Evolutionary conservation across 352 stramenopile genomes (phyloP), one percentile per base, ranked within the genome.

Genomic region (Nothophytophthora sp.): DNA sequence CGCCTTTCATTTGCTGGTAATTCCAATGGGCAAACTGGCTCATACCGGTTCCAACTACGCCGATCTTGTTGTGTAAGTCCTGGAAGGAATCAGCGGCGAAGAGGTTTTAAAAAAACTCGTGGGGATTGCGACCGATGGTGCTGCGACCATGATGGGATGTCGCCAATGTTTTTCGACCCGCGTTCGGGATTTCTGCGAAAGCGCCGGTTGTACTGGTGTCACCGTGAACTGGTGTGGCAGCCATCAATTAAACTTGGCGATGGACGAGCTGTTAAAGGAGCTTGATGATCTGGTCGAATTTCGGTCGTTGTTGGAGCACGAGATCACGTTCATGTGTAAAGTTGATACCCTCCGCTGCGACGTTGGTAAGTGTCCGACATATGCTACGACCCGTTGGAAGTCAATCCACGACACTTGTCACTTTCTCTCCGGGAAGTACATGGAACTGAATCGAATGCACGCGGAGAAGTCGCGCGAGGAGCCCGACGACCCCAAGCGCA

Each of bases 391-490:
- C 4, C 29, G 49, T 3, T 57, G 38, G 49, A 39, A 57, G 22
- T 57, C 49, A 3, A 50, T 57, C 11, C 29, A 50, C n/a, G 39
- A 29, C 16, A 19, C 38, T 3, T 57, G 49, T 30, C 38, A 57
- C 10, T 57, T 57, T 35, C 49, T 57, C 9, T 3, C 12, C 13
- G 15, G 8, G 2, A 35, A 57, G 22, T 57, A 36, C 23, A 13
- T 11, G 27, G 20, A 5, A 9, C 5, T 53, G 2, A 8, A 25
- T 5, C 9, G 16, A 15, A 4, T 29, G 16, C 45, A 53, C 35
- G 7, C 3, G 2, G 45, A 53, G 12, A 53, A 46, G 24, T 19
- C 9, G n/a, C n/a, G n/a, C n/a, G n/a, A n/a, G n/a, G n/a, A n/a
- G n/a, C n/a, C n/a, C n/a, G n/a, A n/a, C n/a, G n/a, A n/a, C n/a